Percentiles rank a stretch among this genome's conserved stretches.
phyloP scores from a whole-genome alignment of 305 asterid genomes.

The Fraxinus latifolia region DNA sequence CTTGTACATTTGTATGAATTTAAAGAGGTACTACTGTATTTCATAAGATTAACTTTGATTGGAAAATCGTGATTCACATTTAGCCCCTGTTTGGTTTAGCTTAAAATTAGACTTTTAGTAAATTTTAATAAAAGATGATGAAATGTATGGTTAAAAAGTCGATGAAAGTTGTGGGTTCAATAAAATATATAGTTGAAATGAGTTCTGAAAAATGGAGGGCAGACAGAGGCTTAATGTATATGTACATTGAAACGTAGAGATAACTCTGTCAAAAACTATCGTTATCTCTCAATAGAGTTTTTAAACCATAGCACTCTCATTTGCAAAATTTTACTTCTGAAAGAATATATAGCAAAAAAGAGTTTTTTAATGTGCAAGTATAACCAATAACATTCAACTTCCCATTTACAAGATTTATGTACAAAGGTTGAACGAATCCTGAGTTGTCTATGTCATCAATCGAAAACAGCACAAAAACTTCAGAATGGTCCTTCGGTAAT shows the following conservation, averaged over 20 bases:
- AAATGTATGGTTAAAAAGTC: neutral
- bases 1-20: neutral
- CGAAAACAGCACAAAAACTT: constrained; percentile 6
- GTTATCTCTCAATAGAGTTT: neutral
- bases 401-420: neutral
- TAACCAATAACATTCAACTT: neutral
- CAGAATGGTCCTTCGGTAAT: neutral
- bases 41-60: neutral
- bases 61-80: neutral
- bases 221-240: neutral
- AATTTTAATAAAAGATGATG: neutral
- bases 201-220: neutral
- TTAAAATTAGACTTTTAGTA: neutral
- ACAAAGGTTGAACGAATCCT: neutral
- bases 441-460: neutral
- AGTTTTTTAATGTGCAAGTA: neutral
- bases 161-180: neutral
- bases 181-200: neutral
- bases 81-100: neutral
- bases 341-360: neutral
- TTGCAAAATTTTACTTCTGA: neutral
- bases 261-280: neutral
- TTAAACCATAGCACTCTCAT: neutral
- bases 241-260: neutral
- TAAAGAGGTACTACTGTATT: neutral